Evolutionary conservation across 2,329 filamentous ascomycete species (phyloP).

Genomic region (Calonectria pseudoturangicola): DNA sequence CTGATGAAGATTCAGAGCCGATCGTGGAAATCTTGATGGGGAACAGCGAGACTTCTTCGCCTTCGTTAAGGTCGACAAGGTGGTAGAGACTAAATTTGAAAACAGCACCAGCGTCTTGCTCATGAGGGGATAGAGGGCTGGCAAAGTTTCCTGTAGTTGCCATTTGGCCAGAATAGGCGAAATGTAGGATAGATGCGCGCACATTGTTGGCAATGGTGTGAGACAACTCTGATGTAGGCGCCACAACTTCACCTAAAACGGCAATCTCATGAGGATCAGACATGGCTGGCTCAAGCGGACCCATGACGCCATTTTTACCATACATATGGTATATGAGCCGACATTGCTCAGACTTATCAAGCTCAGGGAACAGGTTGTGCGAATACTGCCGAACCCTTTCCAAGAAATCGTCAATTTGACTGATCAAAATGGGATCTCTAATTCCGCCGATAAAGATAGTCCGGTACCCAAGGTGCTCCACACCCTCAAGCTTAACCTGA

Average conservation of each 20-base stretch:
- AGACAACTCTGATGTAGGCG: constrained; percentile 64
- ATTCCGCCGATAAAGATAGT: constrained; percentile 67
- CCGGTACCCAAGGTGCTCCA: constrained; percentile 64
- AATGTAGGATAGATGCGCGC: constrained; percentile 65
- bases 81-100: constrained; percentile 68
- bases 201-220: constrained; percentile 63
- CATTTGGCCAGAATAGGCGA: constrained; percentile 66
- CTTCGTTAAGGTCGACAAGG: constrained; percentile 62
- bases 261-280: constrained; percentile 63
- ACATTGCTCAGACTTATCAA: constrained; percentile 55
- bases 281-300: constrained; percentile 52
- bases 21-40: neutral
- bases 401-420: constrained; percentile 62
- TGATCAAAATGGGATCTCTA: constrained; percentile 67
- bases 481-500: constrained; percentile 70
- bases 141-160: constrained; percentile 71
- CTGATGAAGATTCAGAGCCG: neutral
- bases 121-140: constrained; percentile 48
- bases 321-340: constrained; percentile 67
- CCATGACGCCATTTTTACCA: constrained; percentile 62
- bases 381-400: constrained; percentile 52
- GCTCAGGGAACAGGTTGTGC: constrained; percentile 48
- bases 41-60: constrained; percentile 35
- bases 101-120: constrained; percentile 58
- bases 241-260: constrained; percentile 67